Evolutionary conservation across 176 grass and related monocot species (phyloP), one percentile per base, ranked within the genome.

Genomic region (Carex kokanica): DNA sequence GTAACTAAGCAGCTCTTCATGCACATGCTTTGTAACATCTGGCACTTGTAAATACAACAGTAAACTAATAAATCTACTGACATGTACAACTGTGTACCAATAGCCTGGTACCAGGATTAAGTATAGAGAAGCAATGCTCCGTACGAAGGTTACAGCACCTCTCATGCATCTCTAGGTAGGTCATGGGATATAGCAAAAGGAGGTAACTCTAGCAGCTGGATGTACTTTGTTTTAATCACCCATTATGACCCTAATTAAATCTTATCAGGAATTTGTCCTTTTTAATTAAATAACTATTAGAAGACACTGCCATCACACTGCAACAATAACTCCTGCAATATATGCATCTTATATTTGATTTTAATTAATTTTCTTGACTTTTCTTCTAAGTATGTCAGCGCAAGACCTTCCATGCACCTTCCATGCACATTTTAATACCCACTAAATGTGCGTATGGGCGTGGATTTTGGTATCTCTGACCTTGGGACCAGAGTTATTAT

Each of bases 161-260:
- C 83, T 75, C 83, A n/a, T 85, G 64, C 49, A 79, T 85, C 83
- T 85, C 71, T 71, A 34, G 32, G 3, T 41, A 78, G 71, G 59
- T 85, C 54, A 58, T 84, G 43, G 64, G 68, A 53, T 57, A 34
- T 14, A 41, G 66, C 78, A 64, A 25, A 10, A 63, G 65, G 53
- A 72, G 82, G 63, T 47, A 84, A 41, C 66, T 58, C 16, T 84
- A 29, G 65, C 65, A 84, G 82, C 71, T 78, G 58, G 55, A 74
- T 78, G 58, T 79, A 85, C 72, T 54, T 78, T 13, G 6, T 13
- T 78, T 60, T 61, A 56, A 8, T 17, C 21, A 78, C 1, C 14
- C n/a, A 78, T 77, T 62, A 78, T 66, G 83, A 78, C 40, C 31
- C 20, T 79, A 67, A 56, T 60, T 85, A 67, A 64, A 60, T 43